Evolutionary conservation across 164 flowering plant genomes (phyloP).

Genomic region (Vitis labrusca): DNA sequence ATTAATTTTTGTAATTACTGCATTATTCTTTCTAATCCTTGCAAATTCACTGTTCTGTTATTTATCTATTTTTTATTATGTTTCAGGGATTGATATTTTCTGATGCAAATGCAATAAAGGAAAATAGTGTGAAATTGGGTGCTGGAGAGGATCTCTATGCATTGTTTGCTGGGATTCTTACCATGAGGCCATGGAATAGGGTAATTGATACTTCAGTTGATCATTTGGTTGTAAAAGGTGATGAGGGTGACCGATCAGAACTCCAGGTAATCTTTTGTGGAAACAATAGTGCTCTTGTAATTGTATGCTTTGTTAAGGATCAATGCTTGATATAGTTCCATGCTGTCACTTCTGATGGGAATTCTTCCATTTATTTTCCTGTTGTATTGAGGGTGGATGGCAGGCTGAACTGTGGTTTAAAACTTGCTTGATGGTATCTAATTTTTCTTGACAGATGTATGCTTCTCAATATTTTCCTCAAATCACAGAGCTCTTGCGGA

Average conservation of each 20-base stretch:
- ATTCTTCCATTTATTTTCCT: too few species aligned
- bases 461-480: conserved; percentile 88
- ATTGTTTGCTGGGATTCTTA: conserved; percentile 89
- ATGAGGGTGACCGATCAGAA: conserved; percentile 73
- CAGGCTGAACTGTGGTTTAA: background rate
- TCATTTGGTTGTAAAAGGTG: conserved; percentile 80
- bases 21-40: background rate
- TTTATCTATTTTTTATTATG: conserved; percentile 2
- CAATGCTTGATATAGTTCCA: background rate
- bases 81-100: conserved; percentile 79
- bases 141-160: conserved; percentile 95
- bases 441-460: conserved; percentile 68
- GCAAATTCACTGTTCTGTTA: background rate
- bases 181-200: conserved; percentile 95
- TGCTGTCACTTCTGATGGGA: background rate
- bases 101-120: conserved; percentile 85
- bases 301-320: background rate
- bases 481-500: conserved; percentile 80
- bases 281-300: background rate
- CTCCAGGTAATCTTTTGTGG: conserved; percentile 59
- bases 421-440: background rate
- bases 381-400: background rate
- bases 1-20: background rate
- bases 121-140: conserved; percentile 85
- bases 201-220: conserved; percentile 82